phyloP scores from a whole-genome alignment of 176 grass and related monocot species.

The Stipa capillata region DNA sequence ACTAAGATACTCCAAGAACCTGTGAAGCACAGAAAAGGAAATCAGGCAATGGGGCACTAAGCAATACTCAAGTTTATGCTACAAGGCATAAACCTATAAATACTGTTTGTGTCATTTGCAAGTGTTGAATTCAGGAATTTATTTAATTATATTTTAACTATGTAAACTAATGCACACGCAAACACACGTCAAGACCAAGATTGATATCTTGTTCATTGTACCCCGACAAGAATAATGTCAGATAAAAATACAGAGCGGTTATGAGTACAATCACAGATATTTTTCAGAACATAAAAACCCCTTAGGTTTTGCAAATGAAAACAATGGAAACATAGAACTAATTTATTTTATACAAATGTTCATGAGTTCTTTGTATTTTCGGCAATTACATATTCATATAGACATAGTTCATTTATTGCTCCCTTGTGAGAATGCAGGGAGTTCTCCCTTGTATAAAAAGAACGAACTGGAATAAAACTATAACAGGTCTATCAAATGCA shows the following conservation, averaged over 20 bases:
- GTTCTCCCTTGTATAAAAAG: neutral
- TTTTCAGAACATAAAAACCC: neutral
- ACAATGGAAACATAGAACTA: neutral
- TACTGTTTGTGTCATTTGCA: neutral
- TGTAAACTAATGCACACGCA: neutral
- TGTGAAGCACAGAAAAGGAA: neutral
- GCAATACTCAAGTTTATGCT: neutral
- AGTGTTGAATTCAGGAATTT: neutral
- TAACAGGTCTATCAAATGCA: neutral
- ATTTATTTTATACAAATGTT: neutral
- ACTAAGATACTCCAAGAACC: neutral
- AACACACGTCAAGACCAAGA: neutral
- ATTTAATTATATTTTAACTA: neutral
- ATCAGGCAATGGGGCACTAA: neutral
- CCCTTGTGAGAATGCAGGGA: neutral
- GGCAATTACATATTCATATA: neutral
- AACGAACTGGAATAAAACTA: neutral
- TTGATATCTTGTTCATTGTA: neutral
- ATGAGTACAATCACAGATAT: neutral
- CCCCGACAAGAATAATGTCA: neutral
- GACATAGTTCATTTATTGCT: neutral
- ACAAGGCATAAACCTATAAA: neutral
- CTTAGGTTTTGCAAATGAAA: neutral
- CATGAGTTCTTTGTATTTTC: neutral
- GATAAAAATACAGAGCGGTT: neutral